Conservation (phyloP, 192 early-diverging fungal species). For the Mortierella claussenii region DNA sequence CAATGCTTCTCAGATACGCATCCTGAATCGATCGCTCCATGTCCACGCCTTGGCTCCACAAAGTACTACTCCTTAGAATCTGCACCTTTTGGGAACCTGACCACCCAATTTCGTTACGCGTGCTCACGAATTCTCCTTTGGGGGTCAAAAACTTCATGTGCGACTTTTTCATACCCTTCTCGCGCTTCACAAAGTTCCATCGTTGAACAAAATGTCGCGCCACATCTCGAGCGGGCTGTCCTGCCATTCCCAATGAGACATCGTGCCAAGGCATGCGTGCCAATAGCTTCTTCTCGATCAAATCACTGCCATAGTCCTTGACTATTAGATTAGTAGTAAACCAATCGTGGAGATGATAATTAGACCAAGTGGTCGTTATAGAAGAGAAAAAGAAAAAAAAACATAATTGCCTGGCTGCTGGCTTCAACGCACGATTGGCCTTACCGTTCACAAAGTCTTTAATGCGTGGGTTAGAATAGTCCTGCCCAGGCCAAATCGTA, state of each 20-base stretch:
- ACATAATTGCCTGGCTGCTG: too few species aligned
- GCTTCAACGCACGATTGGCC: not conserved
- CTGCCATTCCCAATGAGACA: slow-evolving; percentile 79
- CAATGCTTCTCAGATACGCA: slow-evolving; percentile 83
- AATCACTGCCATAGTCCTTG: slow-evolving; percentile 57
- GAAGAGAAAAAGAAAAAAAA: not conserved
- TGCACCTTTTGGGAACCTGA: slow-evolving; percentile 77
- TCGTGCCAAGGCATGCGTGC: slow-evolving; percentile 95
- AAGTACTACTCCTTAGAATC: slow-evolving; percentile 72
- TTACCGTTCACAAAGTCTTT: slow-evolving; percentile 75
- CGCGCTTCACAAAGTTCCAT: slow-evolving; percentile 90
- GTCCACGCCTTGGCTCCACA: slow-evolving; percentile 78
- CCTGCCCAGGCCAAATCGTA: slow-evolving; percentile 77
- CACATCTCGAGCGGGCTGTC: slow-evolving; percentile 83
- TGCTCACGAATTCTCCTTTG: slow-evolving; percentile 77
- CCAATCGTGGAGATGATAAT: too few species aligned
- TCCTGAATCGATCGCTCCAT: slow-evolving; percentile 79
- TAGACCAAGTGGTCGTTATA: not conserved
- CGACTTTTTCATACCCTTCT: slow-evolving; percentile 68
- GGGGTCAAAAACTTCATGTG: slow-evolving; percentile 76
- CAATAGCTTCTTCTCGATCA: slow-evolving; percentile 58
- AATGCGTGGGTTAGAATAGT: slow-evolving; percentile 90
- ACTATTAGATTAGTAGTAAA: slow-evolving; percentile 38
- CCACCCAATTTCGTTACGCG: slow-evolving; percentile 65
- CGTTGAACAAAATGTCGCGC: slow-evolving; percentile 91